Percentiles rank a stretch among this genome's conserved stretches.
Evolutionary conservation across 2,329 filamentous ascomycete species (phyloP).

Genomic region (Daldinia eschscholtzii): DNA sequence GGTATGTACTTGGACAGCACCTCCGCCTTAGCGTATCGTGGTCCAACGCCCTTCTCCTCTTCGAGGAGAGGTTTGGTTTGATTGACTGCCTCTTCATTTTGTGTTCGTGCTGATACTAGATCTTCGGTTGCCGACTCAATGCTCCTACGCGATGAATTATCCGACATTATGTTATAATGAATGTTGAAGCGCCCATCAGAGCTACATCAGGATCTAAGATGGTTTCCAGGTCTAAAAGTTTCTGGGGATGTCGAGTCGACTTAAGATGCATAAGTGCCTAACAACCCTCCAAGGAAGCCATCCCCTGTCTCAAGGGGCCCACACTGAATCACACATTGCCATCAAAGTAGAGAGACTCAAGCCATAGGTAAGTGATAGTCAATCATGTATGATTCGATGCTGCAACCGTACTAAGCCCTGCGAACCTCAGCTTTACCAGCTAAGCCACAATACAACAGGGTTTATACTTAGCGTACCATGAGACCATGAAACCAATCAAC

Average conservation of each 20-base stretch:
- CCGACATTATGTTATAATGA: neutral
- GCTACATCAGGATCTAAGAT: neutral
- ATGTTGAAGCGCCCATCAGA: neutral
- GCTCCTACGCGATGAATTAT: neutral
- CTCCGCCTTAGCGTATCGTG: neutral
- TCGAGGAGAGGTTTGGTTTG: conserved; percentile 1
- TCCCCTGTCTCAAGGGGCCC: neutral
- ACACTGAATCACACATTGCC: neutral
- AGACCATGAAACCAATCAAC: neutral
- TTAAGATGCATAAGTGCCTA: neutral
- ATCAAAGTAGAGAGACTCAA: neutral
- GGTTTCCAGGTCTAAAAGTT: neutral
- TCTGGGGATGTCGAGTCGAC: neutral
- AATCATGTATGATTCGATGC: neutral
- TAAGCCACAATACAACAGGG: neutral
- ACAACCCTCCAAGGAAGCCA: neutral
- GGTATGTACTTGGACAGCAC: conserved; percentile 3
- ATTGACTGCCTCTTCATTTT: neutral
- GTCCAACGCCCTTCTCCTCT: neutral
- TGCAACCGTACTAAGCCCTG: neutral
- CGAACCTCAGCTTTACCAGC: conserved; percentile 1
- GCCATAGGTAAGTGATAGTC: too few species aligned
- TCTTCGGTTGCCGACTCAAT: neutral
- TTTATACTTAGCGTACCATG: neutral
- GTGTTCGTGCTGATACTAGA: neutral